Conservation (phyloP, 805 yeast species). For the Monosporozyma unispora region DNA sequence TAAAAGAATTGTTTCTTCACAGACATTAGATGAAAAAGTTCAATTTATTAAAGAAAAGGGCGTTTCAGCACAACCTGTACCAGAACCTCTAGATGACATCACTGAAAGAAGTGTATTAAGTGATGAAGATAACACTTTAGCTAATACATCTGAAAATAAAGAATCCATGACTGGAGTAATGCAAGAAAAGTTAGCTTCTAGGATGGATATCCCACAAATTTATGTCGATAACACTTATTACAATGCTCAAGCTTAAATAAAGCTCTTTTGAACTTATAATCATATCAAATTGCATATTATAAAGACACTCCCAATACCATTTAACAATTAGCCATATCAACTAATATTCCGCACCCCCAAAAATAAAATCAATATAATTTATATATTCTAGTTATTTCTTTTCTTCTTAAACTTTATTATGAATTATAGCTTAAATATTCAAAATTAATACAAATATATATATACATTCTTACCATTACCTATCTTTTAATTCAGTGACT, state of each 20-base stretch:
- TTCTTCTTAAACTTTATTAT: background rate
- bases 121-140: background rate
- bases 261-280: no score
- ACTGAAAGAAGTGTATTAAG: background rate
- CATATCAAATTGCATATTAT: no score
- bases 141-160: background rate
- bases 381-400: background rate
- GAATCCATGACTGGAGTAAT: background rate
- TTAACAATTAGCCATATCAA: background rate
- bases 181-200: background rate
- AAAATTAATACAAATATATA: background rate
- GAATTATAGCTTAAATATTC: background rate
- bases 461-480: conserved; percentile 9
- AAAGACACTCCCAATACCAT: no score
- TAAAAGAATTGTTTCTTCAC: conserved; percentile 50
- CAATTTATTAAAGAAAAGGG: conserved; percentile 30
- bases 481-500: conserved; percentile 40
- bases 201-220: background rate
- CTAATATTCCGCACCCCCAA: no score
- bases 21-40: conserved; percentile 50
- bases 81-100: background rate
- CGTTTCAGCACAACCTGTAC: background rate
- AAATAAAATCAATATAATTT: background rate
- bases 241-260: no score
- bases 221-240: background rate